Conservation (phyloP, 2,329 filamentous ascomycete genomes). For the Aaosphaeria arxii region DNA sequence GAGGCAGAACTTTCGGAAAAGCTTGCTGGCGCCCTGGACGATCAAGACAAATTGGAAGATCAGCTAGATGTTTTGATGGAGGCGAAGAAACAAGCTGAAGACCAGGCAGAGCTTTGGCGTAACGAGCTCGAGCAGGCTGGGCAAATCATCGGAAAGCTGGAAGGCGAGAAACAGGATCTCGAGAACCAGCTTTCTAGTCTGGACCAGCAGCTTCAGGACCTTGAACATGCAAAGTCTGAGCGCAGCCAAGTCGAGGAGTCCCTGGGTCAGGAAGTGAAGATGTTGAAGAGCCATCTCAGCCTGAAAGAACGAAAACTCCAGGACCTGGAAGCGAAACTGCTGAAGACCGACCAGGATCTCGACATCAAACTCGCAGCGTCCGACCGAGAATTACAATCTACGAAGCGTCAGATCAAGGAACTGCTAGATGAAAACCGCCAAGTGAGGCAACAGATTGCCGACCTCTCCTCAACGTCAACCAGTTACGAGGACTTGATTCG, state of each 20-base stretch:
- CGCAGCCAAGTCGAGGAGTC: slow-evolving; percentile 73
- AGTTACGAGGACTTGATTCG: slow-evolving; percentile 93
- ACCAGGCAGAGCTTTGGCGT: slow-evolving; percentile 75
- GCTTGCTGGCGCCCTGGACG: slow-evolving; percentile 83
- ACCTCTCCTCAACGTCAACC: slow-evolving; percentile 86
- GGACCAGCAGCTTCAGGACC: slow-evolving; percentile 67
- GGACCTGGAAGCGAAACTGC: slow-evolving; percentile 79
- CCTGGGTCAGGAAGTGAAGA: slow-evolving; percentile 79
- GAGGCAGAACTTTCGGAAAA: slow-evolving; percentile 92
- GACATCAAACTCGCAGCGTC: slow-evolving; percentile 78
- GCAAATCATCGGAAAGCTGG: slow-evolving; percentile 77
- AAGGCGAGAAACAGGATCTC: slow-evolving; percentile 79
- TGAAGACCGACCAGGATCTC: slow-evolving; percentile 83
- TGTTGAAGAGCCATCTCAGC: slow-evolving; percentile 85
- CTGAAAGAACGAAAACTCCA: slow-evolving; percentile 87
- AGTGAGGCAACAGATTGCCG: slow-evolving; percentile 78
- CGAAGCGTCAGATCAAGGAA: slow-evolving; percentile 72
- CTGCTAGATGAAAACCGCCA: slow-evolving; percentile 77
- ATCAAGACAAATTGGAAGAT: slow-evolving; percentile 91
- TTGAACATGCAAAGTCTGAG: slow-evolving; percentile 68
- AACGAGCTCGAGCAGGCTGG: slow-evolving; percentile 89
- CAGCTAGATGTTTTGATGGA: slow-evolving; percentile 86
- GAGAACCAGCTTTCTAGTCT: slow-evolving; percentile 65
- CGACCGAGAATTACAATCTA: slow-evolving; percentile 74
- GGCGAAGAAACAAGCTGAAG: slow-evolving; percentile 84